These are phyloP conservation scores for Macadamia tetraphylla DNA, from an alignment of 164 flowering plant species.

Conservation along the genomic window DNA sequence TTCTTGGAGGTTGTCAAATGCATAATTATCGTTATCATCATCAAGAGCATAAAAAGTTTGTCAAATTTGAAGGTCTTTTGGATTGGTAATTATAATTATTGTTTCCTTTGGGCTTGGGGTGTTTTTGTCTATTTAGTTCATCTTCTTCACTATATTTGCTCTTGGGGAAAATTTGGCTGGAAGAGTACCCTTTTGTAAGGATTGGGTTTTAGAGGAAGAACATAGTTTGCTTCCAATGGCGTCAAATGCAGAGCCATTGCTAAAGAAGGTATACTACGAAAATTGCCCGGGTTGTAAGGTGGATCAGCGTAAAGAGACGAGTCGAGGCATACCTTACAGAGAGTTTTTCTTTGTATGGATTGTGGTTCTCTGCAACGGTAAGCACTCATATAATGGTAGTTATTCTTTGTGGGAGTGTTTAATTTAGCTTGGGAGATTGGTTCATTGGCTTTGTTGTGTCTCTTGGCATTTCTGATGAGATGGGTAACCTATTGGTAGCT, in stretches of 20 bases:
- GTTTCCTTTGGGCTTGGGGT: too few relatives aligned
- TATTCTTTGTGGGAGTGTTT: neutral
- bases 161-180: too few relatives aligned
- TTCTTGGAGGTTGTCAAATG: too few relatives aligned
- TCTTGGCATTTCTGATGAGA: too few relatives aligned
- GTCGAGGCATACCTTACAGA: slow-evolving; percentile 19
- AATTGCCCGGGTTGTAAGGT: slow-evolving; percentile 1
- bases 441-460: neutral
- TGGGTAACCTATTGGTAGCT: too few relatives aligned
- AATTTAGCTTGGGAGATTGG: neutral
- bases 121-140: too few relatives aligned
- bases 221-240: neutral
- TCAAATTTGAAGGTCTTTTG: too few relatives aligned
- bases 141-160: too few relatives aligned
- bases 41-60: too few relatives aligned
- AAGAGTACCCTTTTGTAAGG: neutral
- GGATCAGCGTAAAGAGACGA: slow-evolving; percentile 32
- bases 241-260: neutral
- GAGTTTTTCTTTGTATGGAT: slow-evolving; percentile 12
- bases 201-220: neutral
- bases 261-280: neutral
- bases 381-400: neutral
- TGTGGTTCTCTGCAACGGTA: slow-evolving; percentile 8
- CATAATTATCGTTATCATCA: too few relatives aligned
- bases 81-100: too few relatives aligned